A percentile compares a stretch with the other conserved stretches of the same genome.
phyloP scores from a whole-genome alignment of 768 basidiomycete genomes.

The Rhodotorula diobovata region DNA sequence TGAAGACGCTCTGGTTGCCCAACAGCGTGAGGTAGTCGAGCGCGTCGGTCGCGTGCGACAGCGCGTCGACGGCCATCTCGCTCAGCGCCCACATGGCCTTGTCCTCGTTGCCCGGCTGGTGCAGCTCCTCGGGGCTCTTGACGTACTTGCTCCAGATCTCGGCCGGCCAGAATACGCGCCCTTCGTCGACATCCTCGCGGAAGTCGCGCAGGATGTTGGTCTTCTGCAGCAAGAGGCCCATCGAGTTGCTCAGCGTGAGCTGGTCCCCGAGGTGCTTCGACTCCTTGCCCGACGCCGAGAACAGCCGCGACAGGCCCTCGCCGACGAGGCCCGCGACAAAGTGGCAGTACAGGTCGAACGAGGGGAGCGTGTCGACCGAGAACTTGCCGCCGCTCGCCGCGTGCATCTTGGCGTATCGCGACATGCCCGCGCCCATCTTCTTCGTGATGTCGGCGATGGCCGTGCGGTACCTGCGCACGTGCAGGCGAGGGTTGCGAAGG shows the following conservation, averaged over 20 bases:
- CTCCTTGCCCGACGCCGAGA: constrained; percentile 37
- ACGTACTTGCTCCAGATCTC: constrained; percentile 70
- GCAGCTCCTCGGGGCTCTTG: constrained; percentile 53
- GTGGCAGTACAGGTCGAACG: constrained; percentile 97
- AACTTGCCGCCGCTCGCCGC: constrained; percentile 58
- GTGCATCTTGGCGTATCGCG: constrained; percentile 80
- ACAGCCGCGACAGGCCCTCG: constrained; percentile 38
- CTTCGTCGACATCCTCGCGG: constrained; percentile 80
- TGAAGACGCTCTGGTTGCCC: constrained; percentile 87
- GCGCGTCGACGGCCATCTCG: constrained; percentile 81
- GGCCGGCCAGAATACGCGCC: constrained; percentile 86
- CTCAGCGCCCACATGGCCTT: constrained; percentile 75
- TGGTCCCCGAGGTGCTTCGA: constrained; percentile 60
- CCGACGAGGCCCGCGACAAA: constrained; percentile 97
- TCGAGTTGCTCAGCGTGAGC: constrained; percentile 82
- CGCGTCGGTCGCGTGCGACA: constrained; percentile 75
- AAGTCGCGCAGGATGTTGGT: constrained; percentile 97
- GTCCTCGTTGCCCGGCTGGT: constrained; percentile 54
- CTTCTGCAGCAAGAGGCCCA: constrained; percentile 95
- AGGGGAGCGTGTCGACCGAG: constrained; percentile 68
- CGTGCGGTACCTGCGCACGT: constrained; percentile 58
- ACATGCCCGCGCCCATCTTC: constrained; percentile 94
- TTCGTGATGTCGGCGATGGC: constrained; percentile 75
- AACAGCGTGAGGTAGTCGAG: constrained; percentile 84
- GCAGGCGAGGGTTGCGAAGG: too few relatives aligned